phyloP scores from a whole-genome alignment of 2,329 filamentous ascomycete genomes.

The Exserohilum rostratum region DNA sequence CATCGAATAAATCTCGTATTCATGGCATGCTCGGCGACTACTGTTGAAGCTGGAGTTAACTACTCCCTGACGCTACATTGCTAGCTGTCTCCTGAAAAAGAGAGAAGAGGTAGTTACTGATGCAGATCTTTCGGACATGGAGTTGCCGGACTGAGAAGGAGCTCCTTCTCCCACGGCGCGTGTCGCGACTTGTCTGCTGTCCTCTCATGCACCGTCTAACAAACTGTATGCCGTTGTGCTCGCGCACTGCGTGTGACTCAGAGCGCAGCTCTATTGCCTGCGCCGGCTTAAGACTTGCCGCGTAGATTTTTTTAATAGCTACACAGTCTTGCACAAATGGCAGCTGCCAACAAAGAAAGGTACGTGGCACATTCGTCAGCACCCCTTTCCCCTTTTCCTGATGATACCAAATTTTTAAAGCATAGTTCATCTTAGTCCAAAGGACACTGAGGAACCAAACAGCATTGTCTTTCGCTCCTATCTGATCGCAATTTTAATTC shows the following conservation, averaged over 20 bases:
- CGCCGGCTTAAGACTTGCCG: background rate
- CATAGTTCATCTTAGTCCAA: constrained; percentile 53
- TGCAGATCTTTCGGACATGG: constrained; percentile 16
- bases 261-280: background rate
- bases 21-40: background rate
- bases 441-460: constrained; percentile 49
- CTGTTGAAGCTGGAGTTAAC: constrained; percentile 26
- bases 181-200: constrained; percentile 1
- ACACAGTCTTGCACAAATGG: background rate
- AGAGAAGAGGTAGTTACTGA: constrained; percentile 21
- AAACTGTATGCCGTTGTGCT: background rate
- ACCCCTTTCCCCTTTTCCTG: constrained; percentile 29
- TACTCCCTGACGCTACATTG: constrained; percentile 33
- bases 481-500: constrained; percentile 35
- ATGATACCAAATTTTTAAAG: constrained; percentile 49
- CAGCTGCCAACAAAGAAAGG: constrained; percentile 17
- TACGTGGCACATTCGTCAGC: constrained; percentile 26
- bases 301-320: background rate
- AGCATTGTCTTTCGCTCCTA: constrained; percentile 53
- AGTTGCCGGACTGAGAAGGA: constrained; percentile 8
- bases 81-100: constrained; percentile 24
- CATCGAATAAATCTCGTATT: background rate
- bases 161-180: constrained; percentile 2
- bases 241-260: constrained; percentile 1
- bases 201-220: constrained; percentile 7